Evolutionary conservation across 2,329 filamentous ascomycete species (phyloP).

Genomic region (Microsporum audouinii): DNA sequence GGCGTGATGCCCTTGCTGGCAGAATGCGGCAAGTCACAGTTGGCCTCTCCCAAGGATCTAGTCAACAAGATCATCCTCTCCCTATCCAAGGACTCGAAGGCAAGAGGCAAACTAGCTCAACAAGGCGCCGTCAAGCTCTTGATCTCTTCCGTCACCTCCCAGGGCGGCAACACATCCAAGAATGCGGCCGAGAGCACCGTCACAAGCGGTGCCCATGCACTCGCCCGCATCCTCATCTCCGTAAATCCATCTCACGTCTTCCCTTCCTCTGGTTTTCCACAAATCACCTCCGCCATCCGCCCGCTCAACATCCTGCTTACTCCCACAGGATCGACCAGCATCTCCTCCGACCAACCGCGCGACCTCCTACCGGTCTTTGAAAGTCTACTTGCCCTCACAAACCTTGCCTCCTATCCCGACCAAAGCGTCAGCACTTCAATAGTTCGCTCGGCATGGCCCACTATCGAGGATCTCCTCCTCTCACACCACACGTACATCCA

Average conservation of each 20-base stretch:
- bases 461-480: constrained; percentile 73
- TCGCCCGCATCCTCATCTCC: constrained; percentile 76
- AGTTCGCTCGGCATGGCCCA: constrained; percentile 60
- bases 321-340: constrained; percentile 46
- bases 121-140: constrained; percentile 87
- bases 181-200: constrained; percentile 28
- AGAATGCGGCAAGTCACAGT: constrained; percentile 55
- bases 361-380: constrained; percentile 87
- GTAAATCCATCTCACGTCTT: constrained; percentile 79
- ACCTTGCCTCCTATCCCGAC: constrained; percentile 59
- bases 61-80: constrained; percentile 67
- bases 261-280: constrained; percentile 60
- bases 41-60: constrained; percentile 56
- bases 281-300: constrained; percentile 64
- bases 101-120: constrained; percentile 72
- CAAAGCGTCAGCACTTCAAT: constrained; percentile 52
- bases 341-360: constrained; percentile 44
- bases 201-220: constrained; percentile 61
- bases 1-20: constrained; percentile 68
- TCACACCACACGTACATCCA: constrained; percentile 63
- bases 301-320: constrained; percentile 66
- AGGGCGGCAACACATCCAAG: constrained; percentile 31
- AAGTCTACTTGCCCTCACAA: constrained; percentile 80
- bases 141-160: constrained; percentile 50
- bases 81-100: constrained; percentile 59